phyloP scores from a whole-genome alignment of 2,329 filamentous ascomycete species.

The Ceratocystis papillata region DNA sequence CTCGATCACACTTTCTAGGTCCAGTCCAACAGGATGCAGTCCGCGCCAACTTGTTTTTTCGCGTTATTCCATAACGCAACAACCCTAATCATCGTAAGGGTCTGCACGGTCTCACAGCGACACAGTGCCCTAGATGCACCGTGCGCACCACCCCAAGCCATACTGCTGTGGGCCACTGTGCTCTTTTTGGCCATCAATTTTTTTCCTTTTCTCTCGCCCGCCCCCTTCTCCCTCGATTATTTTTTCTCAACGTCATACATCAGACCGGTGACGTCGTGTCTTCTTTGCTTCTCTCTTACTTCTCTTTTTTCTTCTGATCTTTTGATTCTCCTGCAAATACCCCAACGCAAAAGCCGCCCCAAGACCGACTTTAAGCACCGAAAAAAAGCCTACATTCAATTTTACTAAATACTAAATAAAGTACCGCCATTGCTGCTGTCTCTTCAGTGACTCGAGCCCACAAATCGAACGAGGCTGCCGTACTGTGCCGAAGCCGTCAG shows the following conservation, averaged over 20 bases:
- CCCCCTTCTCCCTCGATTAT: conserved; percentile 23
- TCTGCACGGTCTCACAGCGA: not conserved
- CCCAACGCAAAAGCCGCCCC: not conserved
- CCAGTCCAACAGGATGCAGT: not conserved
- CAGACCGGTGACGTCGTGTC: conserved; percentile 25
- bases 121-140: conserved; percentile 3
- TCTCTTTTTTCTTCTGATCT: conserved; percentile 1
- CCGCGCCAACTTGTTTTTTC: not conserved
- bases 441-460: not conserved
- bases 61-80: not conserved
- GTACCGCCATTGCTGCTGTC: not conserved
- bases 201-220: conserved; percentile 23
- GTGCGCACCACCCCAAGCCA: conserved; percentile 2
- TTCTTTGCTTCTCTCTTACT: conserved; percentile 14
- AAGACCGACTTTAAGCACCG: conserved; percentile 8
- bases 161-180: conserved; percentile 17
- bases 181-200: conserved; percentile 21
- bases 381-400: no score
- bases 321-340: conserved; percentile 13
- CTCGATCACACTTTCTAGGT: not conserved
- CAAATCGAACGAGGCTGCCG: conserved; percentile 3
- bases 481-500: not conserved
- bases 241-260: conserved; percentile 25
- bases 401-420: not conserved
- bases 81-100: not conserved